These are phyloP conservation scores for Endocalyx cinctus DNA, from an alignment of 2,329 filamentous ascomycete genomes.

Conservation along the genomic window DNA sequence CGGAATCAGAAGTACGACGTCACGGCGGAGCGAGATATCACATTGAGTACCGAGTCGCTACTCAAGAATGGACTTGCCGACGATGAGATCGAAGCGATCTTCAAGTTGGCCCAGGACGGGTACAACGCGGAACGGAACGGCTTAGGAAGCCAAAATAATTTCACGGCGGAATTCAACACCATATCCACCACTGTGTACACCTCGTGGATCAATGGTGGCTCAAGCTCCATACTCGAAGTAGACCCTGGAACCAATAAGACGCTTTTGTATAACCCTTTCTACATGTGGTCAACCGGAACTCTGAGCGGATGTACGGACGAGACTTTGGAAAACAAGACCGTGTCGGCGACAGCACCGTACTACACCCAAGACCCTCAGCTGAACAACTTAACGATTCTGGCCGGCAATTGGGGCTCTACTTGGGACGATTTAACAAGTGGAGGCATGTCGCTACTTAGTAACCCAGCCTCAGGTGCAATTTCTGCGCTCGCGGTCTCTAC, in stretches of 20 bases:
- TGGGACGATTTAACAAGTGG: background rate
- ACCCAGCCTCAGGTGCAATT: background rate
- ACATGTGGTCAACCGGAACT: background rate
- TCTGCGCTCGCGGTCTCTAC: background rate
- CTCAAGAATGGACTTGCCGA: background rate
- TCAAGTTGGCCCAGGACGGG: background rate
- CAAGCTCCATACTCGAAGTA: slow-evolving; percentile 2
- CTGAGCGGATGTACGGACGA: slow-evolving; percentile 4
- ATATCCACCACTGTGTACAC: background rate
- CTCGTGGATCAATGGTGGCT: background rate
- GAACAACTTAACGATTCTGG: background rate
- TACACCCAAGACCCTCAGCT: background rate
- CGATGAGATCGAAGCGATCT: background rate
- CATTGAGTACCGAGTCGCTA: background rate
- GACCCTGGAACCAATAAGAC: slow-evolving; percentile 3
- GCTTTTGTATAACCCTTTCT: slow-evolving; percentile 1
- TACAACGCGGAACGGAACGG: background rate
- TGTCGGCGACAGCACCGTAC: slow-evolving; percentile 5
- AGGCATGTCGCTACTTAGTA: background rate
- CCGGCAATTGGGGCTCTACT: background rate
- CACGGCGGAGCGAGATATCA: background rate
- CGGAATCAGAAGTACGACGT: background rate
- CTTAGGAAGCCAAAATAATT: background rate
- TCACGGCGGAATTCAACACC: background rate
- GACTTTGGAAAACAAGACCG: slow-evolving; percentile 5